Base-by-base conservation (phyloP, 2,329 filamentous ascomycete species). In the Didymella exigua region DNA sequence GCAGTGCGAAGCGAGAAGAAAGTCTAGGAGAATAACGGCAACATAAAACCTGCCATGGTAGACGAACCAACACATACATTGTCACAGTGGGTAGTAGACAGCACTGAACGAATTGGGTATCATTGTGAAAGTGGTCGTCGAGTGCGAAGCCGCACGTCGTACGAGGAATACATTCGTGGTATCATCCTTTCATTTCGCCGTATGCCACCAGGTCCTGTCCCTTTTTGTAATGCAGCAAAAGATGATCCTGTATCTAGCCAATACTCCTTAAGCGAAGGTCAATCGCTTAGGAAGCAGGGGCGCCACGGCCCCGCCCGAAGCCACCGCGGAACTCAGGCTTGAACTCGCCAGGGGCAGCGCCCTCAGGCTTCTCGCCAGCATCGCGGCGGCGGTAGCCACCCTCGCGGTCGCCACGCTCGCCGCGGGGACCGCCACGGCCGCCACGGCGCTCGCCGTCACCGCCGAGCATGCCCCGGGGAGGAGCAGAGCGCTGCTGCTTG, bases 401-500 rank as follows among this genome's bases (percentile, higher is more conserved):
- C 69, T 84, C 67, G 55, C 65, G 62, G 75, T 84, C 84, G 65
- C 84, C 82, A 76, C 84, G 82, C 75, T 84, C 84, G 68, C 83
- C 82, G 75, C 84, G 82, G 76, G 83, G 85, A 67, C 82, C 84
- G 76, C 90, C 91, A 58, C 89, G 88, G 81, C 91, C 88, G 84
- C 95, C 91, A 73, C 85, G 82, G 78, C 96, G 92, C 68, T 88
- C 86, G 78, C 96, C 93, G 68, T 88, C 86, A 58, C 71, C 71
- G 74, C 92, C 92, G 84, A 98, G 88, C 95, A 99, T 98, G 78
- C 95, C 95, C 77, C 95, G 93, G 77, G 95, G 93, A 81, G 93
- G 93, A 83, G 92, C 93, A 75, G 91, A 95, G 82, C 95, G 91
- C 87, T 97, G 92, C 86, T 97, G 93, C 91, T 99, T 99, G 85